phyloP scores from a whole-genome alignment of 257 asterid species.

The Solanum boliviense region DNA sequence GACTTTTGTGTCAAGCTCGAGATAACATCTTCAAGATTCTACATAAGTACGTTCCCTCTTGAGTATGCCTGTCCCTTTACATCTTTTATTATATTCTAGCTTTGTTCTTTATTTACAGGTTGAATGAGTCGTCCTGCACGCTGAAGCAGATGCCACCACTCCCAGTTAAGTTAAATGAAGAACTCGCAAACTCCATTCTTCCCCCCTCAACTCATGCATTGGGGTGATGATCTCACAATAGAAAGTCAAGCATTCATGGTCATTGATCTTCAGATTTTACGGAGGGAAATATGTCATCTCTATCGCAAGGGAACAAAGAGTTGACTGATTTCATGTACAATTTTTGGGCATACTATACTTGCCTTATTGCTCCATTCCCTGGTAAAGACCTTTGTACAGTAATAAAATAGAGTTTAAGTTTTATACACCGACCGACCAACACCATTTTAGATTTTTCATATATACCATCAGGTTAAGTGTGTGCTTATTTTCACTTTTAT shows the following conservation, averaged over 20 bases:
- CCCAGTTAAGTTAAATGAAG: conserved; percentile 47
- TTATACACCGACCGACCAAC: neutral
- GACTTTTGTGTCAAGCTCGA: conserved; percentile 64
- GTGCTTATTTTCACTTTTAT: neutral
- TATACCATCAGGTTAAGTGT: neutral
- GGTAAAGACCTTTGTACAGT: neutral
- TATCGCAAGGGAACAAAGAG: neutral
- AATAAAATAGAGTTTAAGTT: neutral
- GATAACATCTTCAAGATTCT: conserved; percentile 57
- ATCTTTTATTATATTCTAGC: neutral
- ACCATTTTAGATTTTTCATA: neutral
- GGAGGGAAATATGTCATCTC: neutral
- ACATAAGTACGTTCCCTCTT: conserved; percentile 36
- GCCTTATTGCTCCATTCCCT: neutral
- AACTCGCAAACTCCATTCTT: conserved; percentile 62
- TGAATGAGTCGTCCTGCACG: conserved; percentile 35
- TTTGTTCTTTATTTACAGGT: conserved; percentile 24
- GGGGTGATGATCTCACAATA: neutral
- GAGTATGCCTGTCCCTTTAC: neutral
- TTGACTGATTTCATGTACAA: neutral
- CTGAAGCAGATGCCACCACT: conserved; percentile 68
- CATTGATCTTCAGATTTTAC: neutral
- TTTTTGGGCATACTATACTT: neutral
- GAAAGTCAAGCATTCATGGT: neutral
- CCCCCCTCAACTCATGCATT: conserved; percentile 31